Base-by-base conservation (phyloP, 2,329 filamentous ascomycete species). In the Escovopsis sp. region DNA sequence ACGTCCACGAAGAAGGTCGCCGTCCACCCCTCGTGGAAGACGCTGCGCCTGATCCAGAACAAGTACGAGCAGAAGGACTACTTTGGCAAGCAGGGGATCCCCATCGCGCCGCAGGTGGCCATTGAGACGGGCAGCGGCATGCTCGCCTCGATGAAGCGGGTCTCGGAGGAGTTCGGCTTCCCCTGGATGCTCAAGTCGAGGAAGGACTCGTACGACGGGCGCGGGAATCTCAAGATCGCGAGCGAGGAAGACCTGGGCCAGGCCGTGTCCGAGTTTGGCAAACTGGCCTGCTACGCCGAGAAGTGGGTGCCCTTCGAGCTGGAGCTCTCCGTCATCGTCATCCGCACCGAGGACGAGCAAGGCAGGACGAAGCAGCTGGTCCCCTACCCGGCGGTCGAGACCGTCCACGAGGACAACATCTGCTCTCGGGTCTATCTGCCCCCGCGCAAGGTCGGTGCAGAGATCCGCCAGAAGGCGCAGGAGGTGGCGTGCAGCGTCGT, bases 151-250 rank as follows among this genome's bases (percentile, higher is more conserved):
- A 65, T 95, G 51, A 66, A 73, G 50, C 66, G 73, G 33, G 77
- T 83, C 34, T 79, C 75, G 4, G 57, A 68, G 38, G 63, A 70
- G 45, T 77, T 87, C 41, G 86, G 85, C 1, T 86, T 83, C 56
- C 89, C 89, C 0, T 82, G 84, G 58, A 94, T 95, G 86, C 70
- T 96, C 49, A 96, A 96, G 69, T 81, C 85, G 6, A 77, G 85
- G 53, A 93, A 82, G 48, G 82, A 87, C 51, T 89, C 87, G 11
- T 96, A 95, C 55, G 89, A 96, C 59, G 89, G 89, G n/a, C 73
- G 85, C 19, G 80, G 80, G 53, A 77, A 77, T 63, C 68, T 73
- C 55, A 70, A 70, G 51, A 62, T 77, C 26, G 50, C 53, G 8
- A 58, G 60, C 15, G 55, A 59, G 0, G 59, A 58, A 11, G 71